Evolutionary conservation across 805 yeast genomes (phyloP), one percentile per base, ranked within the genome.

Genomic region (Candida ortonii): DNA sequence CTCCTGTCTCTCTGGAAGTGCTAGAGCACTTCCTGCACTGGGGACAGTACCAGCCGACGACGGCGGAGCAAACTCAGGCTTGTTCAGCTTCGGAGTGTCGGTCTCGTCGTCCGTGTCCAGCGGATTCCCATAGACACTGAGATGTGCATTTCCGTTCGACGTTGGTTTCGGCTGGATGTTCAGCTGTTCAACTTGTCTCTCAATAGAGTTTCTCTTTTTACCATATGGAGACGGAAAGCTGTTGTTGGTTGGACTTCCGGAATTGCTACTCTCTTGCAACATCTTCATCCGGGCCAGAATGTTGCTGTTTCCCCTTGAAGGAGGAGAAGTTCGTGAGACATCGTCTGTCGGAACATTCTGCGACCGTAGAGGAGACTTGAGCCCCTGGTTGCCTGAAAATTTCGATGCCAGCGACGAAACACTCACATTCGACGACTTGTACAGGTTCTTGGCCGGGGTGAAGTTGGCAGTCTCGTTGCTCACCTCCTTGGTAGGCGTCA

Each of bases 321-420:
- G 46, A 42, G 53, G 41, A 7, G 51, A 36, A 3, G 33, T 12
- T 25, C 35, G 45, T 13, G 39, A 27, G 1, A 51, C 30, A 3
- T 52, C 49, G 13, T 50, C 39, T 2, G 34, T 8, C 3, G 4
- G 12, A 11, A 7, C 33, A 2, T 16, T n/a, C 8, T 37, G 34
- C 1, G 38, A 26, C 4, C 24, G 34, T 7, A 30, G 34, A 20
- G 50, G 49, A 25, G 50, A 33, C 15, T 42, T 28, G 9, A 19
- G 13, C 15, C 52, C 56, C 15, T 43, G 38, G 10, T 41, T 41
- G 13, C 49, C 38, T 16, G 53, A 47, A 22, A 57, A 48, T 36
- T 55, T 59, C 4, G 55, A 45, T 7, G 66, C 58, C 30, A 59
- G 46, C 3, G 61, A 47, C 6, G 51, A 41, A n/a, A 47, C 53